Conservation (phyloP, 1,284 basidiomycete genomes). For the Cryptococcus sp. region DNA sequence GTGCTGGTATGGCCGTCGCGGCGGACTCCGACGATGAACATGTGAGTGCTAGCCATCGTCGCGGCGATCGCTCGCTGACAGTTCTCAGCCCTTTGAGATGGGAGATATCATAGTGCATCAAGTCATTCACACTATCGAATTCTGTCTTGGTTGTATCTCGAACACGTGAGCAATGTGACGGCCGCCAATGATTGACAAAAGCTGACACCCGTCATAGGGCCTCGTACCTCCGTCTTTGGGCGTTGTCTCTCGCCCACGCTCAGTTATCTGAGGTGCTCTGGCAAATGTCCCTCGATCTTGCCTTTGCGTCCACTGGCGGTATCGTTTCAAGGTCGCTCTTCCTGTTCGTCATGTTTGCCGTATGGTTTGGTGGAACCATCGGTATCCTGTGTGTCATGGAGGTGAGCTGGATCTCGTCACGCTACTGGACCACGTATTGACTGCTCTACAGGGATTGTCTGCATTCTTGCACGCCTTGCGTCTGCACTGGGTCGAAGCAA, state of each 20-base stretch:
- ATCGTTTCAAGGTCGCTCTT: constrained; percentile 55
- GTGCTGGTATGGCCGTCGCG: constrained; percentile 70
- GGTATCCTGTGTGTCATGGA: constrained; percentile 87
- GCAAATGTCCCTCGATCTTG: constrained; percentile 73
- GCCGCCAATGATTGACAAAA: no score
- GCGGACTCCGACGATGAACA: constrained; percentile 61
- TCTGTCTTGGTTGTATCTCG: constrained; percentile 97
- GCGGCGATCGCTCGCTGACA: constrained; percentile 35
- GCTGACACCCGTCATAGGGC: constrained; percentile 56
- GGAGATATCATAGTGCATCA: constrained; percentile 95
- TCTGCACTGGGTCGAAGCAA: constrained; percentile 95
- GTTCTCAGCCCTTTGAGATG: constrained; percentile 73
- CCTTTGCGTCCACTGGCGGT: constrained; percentile 58
- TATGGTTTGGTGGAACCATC: constrained; percentile 85
- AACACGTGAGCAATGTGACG: constrained; percentile 64
- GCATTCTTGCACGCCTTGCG: constrained; percentile 95
- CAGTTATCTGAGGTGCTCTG: constrained; percentile 95
- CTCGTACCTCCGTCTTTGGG: constrained; percentile 98
- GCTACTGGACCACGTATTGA: constrained; percentile 60
- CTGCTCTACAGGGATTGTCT: constrained; percentile 69
- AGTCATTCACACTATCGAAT: constrained; percentile 97
- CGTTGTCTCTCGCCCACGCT: constrained; percentile 94
- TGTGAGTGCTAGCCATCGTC: constrained; percentile 29
- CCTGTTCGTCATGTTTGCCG: constrained; percentile 65
- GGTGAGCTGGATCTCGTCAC: constrained; percentile 91